phyloP scores from a whole-genome alignment of 2,329 filamentous ascomycete species.

The Colletotrichum nymphaeae region DNA sequence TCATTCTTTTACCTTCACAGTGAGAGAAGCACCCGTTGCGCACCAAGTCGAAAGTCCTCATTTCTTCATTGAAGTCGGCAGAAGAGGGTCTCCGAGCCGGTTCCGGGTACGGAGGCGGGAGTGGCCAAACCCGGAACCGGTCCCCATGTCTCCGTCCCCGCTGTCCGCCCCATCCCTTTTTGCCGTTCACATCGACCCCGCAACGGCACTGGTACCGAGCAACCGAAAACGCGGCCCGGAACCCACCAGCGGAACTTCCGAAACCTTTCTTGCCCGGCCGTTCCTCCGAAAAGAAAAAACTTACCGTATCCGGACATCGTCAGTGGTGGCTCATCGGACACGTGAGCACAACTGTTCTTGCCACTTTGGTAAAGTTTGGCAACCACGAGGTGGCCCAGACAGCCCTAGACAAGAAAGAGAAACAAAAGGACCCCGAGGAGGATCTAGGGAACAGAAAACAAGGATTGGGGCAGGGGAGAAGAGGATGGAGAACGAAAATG shows the following conservation, averaged over 20 bases:
- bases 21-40: neutral
- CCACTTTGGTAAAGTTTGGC: neutral
- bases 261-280: neutral
- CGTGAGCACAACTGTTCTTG: neutral
- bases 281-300: neutral
- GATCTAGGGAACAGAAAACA: neutral
- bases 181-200: neutral
- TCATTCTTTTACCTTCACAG: neutral
- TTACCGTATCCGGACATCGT: neutral
- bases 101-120: neutral
- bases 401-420: neutral
- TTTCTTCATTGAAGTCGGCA: neutral
- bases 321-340: neutral
- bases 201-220: neutral
- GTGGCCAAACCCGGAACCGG: neutral
- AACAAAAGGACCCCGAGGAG: neutral
- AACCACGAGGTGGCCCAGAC: neutral
- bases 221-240: neutral
- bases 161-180: neutral
- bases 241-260: neutral
- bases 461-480: neutral
- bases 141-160: neutral
- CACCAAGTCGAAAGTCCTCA: neutral
- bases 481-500: no score
- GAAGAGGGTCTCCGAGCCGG: neutral